Conservation (phyloP, 2,329 filamentous ascomycete genomes). For the Stemphylium lycopersici region DNA sequence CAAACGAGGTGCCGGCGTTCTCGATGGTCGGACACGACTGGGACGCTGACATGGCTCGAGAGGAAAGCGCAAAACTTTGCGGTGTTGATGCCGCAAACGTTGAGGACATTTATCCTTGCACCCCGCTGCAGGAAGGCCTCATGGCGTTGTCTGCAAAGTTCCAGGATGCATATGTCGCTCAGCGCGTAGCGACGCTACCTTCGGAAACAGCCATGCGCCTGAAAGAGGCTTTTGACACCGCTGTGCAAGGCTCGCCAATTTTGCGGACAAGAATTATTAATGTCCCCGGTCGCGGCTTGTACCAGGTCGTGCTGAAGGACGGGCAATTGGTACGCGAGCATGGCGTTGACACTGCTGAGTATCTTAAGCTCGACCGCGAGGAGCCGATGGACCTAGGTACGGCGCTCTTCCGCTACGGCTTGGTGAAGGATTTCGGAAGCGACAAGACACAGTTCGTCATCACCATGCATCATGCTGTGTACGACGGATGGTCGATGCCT, state of each 20-base stretch:
- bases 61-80: slow-evolving; percentile 48
- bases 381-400: slow-evolving; percentile 50
- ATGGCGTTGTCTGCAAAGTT: slow-evolving; percentile 50
- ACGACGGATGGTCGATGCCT: slow-evolving; percentile 56
- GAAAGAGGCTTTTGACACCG: slow-evolving; percentile 47
- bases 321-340: slow-evolving; percentile 37
- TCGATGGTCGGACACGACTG: slow-evolving; percentile 37
- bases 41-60: slow-evolving; percentile 40
- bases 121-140: slow-evolving; percentile 51
- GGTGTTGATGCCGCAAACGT: slow-evolving; percentile 29
- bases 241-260: slow-evolving; percentile 41
- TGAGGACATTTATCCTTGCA: slow-evolving; percentile 52
- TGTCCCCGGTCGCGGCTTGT: slow-evolving; percentile 44
- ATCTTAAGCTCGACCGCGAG: slow-evolving; percentile 43
- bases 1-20: slow-evolving; percentile 40
- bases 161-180: slow-evolving; percentile 48
- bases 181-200: slow-evolving; percentile 43
- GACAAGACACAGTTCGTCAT: slow-evolving; percentile 53
- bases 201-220: slow-evolving; percentile 42
- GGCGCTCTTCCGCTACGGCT: slow-evolving; percentile 47
- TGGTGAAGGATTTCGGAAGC: slow-evolving; percentile 33
- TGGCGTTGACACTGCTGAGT: slow-evolving; percentile 35
- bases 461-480: slow-evolving; percentile 60
- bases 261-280: slow-evolving; percentile 51
- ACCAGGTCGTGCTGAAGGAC: slow-evolving; percentile 48